These are phyloP conservation scores for Mangifera indica DNA, from an alignment of 345 rosid genomes.

Conservation along the genomic window DNA sequence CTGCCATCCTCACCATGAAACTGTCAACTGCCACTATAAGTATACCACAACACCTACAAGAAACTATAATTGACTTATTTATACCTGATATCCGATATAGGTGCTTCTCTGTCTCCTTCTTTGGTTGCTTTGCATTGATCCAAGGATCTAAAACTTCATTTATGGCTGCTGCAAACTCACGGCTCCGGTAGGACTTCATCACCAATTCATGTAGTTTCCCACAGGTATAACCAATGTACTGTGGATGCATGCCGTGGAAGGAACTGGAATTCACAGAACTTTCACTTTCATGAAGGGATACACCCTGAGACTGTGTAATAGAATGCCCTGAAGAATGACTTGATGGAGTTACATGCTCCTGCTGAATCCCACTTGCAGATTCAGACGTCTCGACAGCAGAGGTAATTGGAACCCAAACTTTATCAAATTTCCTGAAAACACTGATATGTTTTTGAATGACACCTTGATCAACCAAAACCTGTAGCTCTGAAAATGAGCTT, in stretches of 20 bases:
- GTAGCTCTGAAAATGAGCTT: slow-evolving; percentile 66
- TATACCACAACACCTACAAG: not conserved
- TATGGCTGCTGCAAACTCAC: slow-evolving; percentile 95
- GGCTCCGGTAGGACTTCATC: slow-evolving; percentile 90
- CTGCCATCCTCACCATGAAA: not conserved
- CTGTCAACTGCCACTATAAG: not conserved
- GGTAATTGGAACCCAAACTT: slow-evolving; percentile 82
- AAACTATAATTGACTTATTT: slow-evolving; percentile 9
- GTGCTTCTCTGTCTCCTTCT: slow-evolving; percentile 77
- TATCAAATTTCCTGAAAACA: slow-evolving; percentile 85
- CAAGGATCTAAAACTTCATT: slow-evolving; percentile 98
- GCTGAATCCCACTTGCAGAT: slow-evolving; percentile 32
- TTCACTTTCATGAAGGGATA: slow-evolving; percentile 31
- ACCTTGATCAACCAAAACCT: slow-evolving; percentile 70
- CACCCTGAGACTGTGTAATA: slow-evolving; percentile 32
- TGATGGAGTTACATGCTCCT: slow-evolving; percentile 33
- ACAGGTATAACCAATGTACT: slow-evolving; percentile 86
- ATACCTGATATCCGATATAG: slow-evolving; percentile 82
- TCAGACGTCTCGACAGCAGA: slow-evolving; percentile 44
- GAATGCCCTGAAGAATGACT: slow-evolving; percentile 39
- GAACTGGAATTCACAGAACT: slow-evolving; percentile 30
- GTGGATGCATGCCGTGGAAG: slow-evolving; percentile 79
- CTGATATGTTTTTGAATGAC: slow-evolving; percentile 63
- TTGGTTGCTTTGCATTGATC: slow-evolving; percentile 91
- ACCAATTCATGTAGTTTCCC: slow-evolving; percentile 95